Base-by-base conservation (phyloP, 2,329 filamentous ascomycete genomes). In the Hymenoscyphus repandus region DNA sequence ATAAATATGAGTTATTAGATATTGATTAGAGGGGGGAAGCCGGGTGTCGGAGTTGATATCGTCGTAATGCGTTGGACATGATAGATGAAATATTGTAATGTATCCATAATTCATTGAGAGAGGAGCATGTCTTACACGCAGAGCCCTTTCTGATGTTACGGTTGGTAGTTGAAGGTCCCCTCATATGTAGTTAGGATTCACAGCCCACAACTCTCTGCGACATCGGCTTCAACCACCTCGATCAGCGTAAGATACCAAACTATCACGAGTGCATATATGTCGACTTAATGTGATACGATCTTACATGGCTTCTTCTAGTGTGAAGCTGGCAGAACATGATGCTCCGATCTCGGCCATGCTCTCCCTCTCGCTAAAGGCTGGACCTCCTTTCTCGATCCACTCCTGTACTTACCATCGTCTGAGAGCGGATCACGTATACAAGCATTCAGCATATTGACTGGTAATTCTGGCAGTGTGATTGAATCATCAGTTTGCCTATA, bases 1-100 rank as follows among this genome's bases (percentile, higher is more conserved):
- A 78, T 18, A 77, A 71, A 61, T 82, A 81, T 55, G 57, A 72
- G 54, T 64, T 78, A 9, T 63, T 83, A 45, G 73, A 76, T 33
- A 61, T 66, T 33, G 63, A 66, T 45, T 66, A 55, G 41, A 22
- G 11, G 18, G 36, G 18, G 33, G 6, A 22, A 6, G 27, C 45
- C 30, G 45, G n/a, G 41, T 10, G 39, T 41, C 40, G 34, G 27
- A 20, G 34, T 37, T 33, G 2, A 48, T 48, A 45, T n/a, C 34
- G 36, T 42, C 30, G 34, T 37, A 17, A 27, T 27, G 22, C 22
- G 4, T 27, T 27, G 4, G 7, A 27, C 7, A 7, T 27, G 22
- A 27, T 27, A 27, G 22, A 27, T 27, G 22, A 7, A 27, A 7
- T 4, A 27, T 27, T 27, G 4, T 27, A 27, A 27, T 27, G 22